phyloP scores from a whole-genome alignment of 2,329 filamentous ascomycete genomes.

The Dactylellina drechsleri region DNA sequence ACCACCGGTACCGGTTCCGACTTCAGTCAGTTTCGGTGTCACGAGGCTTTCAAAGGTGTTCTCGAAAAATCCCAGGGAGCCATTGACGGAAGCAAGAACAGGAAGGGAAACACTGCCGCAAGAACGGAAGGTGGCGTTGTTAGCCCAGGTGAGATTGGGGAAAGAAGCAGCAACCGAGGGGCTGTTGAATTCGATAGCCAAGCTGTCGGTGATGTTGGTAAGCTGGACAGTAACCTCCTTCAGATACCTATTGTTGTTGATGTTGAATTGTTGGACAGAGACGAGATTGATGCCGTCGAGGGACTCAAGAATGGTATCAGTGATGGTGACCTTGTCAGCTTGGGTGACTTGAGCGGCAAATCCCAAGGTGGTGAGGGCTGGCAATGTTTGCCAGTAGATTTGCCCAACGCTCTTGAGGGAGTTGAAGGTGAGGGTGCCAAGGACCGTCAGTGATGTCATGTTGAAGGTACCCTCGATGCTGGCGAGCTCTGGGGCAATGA shows the following conservation, averaged over 20 bases:
- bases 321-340: slow-evolving; percentile 76
- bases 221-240: slow-evolving; percentile 80
- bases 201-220: slow-evolving; percentile 74
- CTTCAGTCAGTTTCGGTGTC: slow-evolving; percentile 76
- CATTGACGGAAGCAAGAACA: slow-evolving; percentile 76
- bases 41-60: slow-evolving; percentile 74
- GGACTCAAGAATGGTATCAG: slow-evolving; percentile 83
- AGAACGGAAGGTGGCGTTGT: slow-evolving; percentile 84
- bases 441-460: slow-evolving; percentile 73
- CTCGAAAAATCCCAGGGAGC: slow-evolving; percentile 83
- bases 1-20: slow-evolving; percentile 63
- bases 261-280: slow-evolving; percentile 76
- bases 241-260: slow-evolving; percentile 91
- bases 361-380: slow-evolving; percentile 69
- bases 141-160: slow-evolving; percentile 79
- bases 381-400: slow-evolving; percentile 78
- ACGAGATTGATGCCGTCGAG: slow-evolving; percentile 83
- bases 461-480: slow-evolving; percentile 76
- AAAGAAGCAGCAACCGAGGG: slow-evolving; percentile 75
- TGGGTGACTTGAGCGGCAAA: slow-evolving; percentile 74
- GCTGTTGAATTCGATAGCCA: slow-evolving; percentile 85
- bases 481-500: slow-evolving; percentile 70
- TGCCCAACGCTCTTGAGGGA: slow-evolving; percentile 72
- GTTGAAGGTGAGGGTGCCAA: slow-evolving; percentile 75
- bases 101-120: slow-evolving; percentile 78